phyloP scores from a whole-genome alignment of 2,329 filamentous ascomycete species.

The Aureobasidium sp. region DNA sequence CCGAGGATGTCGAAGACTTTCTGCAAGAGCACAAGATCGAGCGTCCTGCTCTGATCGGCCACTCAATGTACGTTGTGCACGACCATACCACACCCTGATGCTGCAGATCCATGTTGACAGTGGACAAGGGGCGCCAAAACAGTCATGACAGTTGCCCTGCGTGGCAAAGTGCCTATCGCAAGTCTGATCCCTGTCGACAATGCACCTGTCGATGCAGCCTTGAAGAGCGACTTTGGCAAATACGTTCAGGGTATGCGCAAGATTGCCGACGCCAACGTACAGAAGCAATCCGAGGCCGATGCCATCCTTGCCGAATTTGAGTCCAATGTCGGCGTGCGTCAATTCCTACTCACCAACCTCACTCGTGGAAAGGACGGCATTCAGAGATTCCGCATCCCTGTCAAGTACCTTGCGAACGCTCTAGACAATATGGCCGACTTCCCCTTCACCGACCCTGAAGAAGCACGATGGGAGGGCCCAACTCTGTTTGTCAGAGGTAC shows the following conservation, averaged over 20 bases:
- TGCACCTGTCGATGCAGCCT: conserved; percentile 70
- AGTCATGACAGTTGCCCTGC: conserved; percentile 77
- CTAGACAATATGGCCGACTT: conserved; percentile 80
- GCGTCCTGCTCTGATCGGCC: conserved; percentile 72
- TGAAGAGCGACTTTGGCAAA: conserved; percentile 65
- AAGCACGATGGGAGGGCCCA: conserved; percentile 62
- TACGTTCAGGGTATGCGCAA: conserved; percentile 81
- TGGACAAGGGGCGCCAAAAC: conserved; percentile 63
- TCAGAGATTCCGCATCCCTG: conserved; percentile 70
- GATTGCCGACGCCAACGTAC: conserved; percentile 61
- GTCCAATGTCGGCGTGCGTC: conserved; percentile 65
- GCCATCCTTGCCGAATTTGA: conserved; percentile 69
- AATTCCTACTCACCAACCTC: conserved; percentile 87
- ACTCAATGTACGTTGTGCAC: conserved; percentile 62
- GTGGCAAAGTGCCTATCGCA: conserved; percentile 56
- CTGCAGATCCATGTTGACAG: conserved; percentile 31
- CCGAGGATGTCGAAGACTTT: conserved; percentile 73
- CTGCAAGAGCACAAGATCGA: conserved; percentile 62
- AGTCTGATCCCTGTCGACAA: conserved; percentile 84
- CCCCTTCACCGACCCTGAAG: conserved; percentile 67
- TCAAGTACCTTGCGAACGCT: conserved; percentile 58
- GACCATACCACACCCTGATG: conserved; percentile 13
- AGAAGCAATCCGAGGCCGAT: conserved; percentile 69
- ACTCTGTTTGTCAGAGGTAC: conserved; percentile 75
- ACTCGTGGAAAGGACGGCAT: conserved; percentile 45